Evolutionary conservation across 1,284 basidiomycete species (phyloP), one percentile per base, ranked within the genome.

Genomic region (Ustilago loliicola): DNA sequence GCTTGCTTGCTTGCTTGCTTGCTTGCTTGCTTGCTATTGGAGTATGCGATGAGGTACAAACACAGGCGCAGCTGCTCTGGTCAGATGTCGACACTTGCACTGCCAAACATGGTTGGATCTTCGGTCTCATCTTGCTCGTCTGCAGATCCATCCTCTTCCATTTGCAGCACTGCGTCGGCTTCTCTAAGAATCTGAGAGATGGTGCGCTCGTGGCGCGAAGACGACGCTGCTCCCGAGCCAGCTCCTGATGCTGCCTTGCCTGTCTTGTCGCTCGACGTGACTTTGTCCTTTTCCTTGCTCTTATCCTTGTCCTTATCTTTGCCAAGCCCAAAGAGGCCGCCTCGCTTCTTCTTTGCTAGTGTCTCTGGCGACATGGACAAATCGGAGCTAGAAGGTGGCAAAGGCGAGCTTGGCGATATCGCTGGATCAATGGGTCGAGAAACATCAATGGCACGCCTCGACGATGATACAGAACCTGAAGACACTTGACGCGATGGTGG

Each of bases 141-240:
- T 10, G 6, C 36, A 38, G 70, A 61, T 34, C 53, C 61, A 1
- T 23, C 57, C 1, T 58, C 66, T 29, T 48, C 77, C 61, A 64
- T 54, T 53, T 63, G 57, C 59, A 80, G 56, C 36, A 72, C 78
- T 19, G 75, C 75, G 55, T 80, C 78, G 1, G 78, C 78, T 27
- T 80, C 78, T 13, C 78, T 45, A 10, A 80, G 67, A 29, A 80
- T 80, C 47, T 80, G 54, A 25, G 75, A 77, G 25, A 80, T 80
- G 55, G 75, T 80, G n/a, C 78, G 62, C 48, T 80, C 68, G 55
- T 78, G 78, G 3, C 64, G 61, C 29, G 59, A 38, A 8, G 36
- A 11, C 21, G 42, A 45, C 21, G 17, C 42, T 40, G 48, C 27
- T 50, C 23, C 56, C n/a, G 56, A 23, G 7, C 9, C 23, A 21